phyloP scores from a whole-genome alignment of 352 stramenopile genomes.

The Pythium vanterpoolii region DNA sequence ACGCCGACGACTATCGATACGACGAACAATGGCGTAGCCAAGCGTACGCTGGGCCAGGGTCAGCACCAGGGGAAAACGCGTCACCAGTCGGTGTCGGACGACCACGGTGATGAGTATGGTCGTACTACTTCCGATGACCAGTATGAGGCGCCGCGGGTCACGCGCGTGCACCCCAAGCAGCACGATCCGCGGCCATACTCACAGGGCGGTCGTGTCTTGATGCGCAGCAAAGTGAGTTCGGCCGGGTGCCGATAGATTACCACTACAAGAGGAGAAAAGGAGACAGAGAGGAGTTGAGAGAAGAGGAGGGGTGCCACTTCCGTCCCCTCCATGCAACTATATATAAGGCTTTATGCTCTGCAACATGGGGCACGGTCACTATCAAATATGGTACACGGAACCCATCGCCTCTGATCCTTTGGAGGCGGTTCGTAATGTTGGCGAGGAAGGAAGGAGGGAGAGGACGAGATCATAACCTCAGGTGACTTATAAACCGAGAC shows the following conservation, averaged over 20 bases:
- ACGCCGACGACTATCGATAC: background rate
- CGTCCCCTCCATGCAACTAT: background rate
- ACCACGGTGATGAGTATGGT: background rate
- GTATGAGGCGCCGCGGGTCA: slow-evolving; percentile 38
- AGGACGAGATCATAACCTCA: too few relatives aligned
- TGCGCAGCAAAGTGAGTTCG: slow-evolving; percentile 51
- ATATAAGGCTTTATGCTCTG: slow-evolving; percentile 17
- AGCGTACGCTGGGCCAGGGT: background rate
- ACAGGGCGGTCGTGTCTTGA: slow-evolving; percentile 34
- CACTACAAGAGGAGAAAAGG: background rate
- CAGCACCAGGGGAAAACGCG: slow-evolving; percentile 5
- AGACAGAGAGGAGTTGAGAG: background rate
- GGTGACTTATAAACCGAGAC: too few relatives aligned
- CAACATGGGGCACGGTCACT: background rate
- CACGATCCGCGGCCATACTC: slow-evolving; percentile 50
- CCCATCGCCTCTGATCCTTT: background rate
- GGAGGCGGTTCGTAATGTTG: too few relatives aligned
- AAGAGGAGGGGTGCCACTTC: background rate
- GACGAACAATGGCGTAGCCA: background rate
- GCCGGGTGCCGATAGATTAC: slow-evolving; percentile 30
- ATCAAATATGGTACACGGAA: slow-evolving; percentile 6
- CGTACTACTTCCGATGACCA: too few relatives aligned
- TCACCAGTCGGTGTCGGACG: slow-evolving; percentile 35
- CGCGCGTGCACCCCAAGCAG: slow-evolving; percentile 62
- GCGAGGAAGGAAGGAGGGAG: too few relatives aligned